Evolutionary conservation across 2,329 filamentous ascomycete genomes (phyloP).

Genomic region (Ascochyta pisi): DNA sequence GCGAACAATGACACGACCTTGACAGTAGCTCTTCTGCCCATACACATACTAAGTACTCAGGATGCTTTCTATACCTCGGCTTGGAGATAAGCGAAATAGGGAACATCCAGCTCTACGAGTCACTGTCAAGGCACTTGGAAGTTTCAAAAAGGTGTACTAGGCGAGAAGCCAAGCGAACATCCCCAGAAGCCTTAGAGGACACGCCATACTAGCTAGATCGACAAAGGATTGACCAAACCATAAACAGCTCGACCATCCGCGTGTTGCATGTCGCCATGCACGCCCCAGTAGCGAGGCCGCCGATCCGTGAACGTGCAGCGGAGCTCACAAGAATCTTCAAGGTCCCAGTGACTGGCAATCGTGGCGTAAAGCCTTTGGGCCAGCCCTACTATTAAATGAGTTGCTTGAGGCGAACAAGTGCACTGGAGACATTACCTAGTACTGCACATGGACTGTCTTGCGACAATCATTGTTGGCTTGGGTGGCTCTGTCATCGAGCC

Average conservation of each 20-base stretch:
- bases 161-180: neutral
- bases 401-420: neutral
- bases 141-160: neutral
- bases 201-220: neutral
- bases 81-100: neutral
- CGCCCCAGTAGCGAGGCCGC: neutral
- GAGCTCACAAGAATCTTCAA: neutral
- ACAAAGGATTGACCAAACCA: neutral
- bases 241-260: constrained; percentile 9
- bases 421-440: neutral
- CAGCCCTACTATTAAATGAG: too few relatives aligned
- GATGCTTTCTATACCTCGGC: neutral
- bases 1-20: too few relatives aligned
- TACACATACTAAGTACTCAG: neutral
- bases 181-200: neutral
- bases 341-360: neutral
- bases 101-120: neutral
- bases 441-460: neutral
- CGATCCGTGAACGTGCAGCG: neutral
- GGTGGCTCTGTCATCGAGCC: neutral
- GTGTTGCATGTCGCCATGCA: constrained; percentile 2
- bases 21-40: neutral
- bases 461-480: neutral
- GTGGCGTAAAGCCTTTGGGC: neutral
- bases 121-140: neutral